These are phyloP conservation scores for Penstemon eatonii DNA, from an alignment of 257 asterid genomes.

Conservation along the genomic window DNA sequence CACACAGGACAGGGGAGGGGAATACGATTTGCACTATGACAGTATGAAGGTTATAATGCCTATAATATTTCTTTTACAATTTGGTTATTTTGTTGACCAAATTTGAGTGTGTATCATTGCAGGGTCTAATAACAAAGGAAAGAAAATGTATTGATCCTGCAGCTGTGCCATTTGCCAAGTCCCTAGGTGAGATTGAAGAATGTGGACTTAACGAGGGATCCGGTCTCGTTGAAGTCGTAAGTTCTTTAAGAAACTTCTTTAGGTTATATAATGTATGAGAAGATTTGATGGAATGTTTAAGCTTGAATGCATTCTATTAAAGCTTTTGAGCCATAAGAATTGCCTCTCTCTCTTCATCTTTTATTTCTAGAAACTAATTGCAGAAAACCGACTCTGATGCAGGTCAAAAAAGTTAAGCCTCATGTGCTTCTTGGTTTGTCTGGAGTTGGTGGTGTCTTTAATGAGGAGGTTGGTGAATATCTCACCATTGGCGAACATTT, in stretches of 20 bases:
- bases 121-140: slow-evolving; percentile 94
- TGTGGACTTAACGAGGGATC: slow-evolving; percentile 93
- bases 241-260: slow-evolving; percentile 27
- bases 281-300: slow-evolving; percentile 27
- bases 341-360: slow-evolving; percentile 13
- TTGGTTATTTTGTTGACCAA: slow-evolving; percentile 20
- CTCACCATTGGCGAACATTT: slow-evolving; percentile 8
- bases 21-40: not conserved
- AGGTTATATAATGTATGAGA: slow-evolving; percentile 22
- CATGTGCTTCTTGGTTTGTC: slow-evolving; percentile 99
- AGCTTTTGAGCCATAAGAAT: not conserved
- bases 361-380: slow-evolving; percentile 27
- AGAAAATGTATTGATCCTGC: slow-evolving; percentile 89
- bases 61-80: not conserved
- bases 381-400: slow-evolving; percentile 35
- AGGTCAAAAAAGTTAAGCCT: slow-evolving; percentile 95
- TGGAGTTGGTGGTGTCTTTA: slow-evolving; percentile 92
- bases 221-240: slow-evolving; percentile 82
- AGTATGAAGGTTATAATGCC: slow-evolving; percentile 10
- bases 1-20: not conserved
- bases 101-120: slow-evolving; percentile 36
- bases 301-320: slow-evolving; percentile 17
- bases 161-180: slow-evolving; percentile 89
- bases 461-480: slow-evolving; percentile 67
- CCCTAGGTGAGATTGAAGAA: slow-evolving; percentile 53